phyloP scores from a whole-genome alignment of 1,284 basidiomycete genomes.

The Cryptococcus sp. region DNA sequence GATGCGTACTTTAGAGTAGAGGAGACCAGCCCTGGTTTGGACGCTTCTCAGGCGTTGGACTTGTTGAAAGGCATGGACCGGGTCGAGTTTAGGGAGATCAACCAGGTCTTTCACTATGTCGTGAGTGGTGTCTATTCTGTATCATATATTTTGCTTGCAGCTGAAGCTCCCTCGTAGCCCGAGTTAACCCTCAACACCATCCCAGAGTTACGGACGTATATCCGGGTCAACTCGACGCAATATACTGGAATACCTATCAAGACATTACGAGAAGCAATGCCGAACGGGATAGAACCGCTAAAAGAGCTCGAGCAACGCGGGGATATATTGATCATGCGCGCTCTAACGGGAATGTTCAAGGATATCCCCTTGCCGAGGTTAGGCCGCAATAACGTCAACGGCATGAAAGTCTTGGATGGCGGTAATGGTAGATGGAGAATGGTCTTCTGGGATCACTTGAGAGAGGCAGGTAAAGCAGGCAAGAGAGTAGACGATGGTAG shows the following conservation, averaged over 20 bases:
- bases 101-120: constrained; percentile 47
- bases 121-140: constrained; percentile 26
- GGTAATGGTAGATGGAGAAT: constrained; percentile 40
- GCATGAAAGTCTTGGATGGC: constrained; percentile 35
- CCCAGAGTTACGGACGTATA: constrained; percentile 40
- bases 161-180: constrained; percentile 29
- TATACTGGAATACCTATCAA: constrained; percentile 36
- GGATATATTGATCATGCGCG: constrained; percentile 48
- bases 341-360: constrained; percentile 37
- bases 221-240: constrained; percentile 42
- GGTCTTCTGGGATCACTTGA: constrained; percentile 49
- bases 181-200: constrained; percentile 38
- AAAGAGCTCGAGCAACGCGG: constrained; percentile 41
- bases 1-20: constrained; percentile 42
- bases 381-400: constrained; percentile 43
- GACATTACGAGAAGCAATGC: constrained; percentile 37
- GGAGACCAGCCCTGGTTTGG: constrained; percentile 33
- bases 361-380: constrained; percentile 44
- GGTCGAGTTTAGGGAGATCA: constrained; percentile 45
- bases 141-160: not conserved
- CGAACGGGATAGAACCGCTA: constrained; percentile 22
- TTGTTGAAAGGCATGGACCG: constrained; percentile 42
- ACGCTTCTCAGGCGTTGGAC: constrained; percentile 37
- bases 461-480: constrained; percentile 41
- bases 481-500: constrained; percentile 47